Evolutionary conservation across 2,329 filamentous ascomycete genomes (phyloP), one percentile per base, ranked within the genome.

Genomic region (Laburnicola sp.): DNA sequence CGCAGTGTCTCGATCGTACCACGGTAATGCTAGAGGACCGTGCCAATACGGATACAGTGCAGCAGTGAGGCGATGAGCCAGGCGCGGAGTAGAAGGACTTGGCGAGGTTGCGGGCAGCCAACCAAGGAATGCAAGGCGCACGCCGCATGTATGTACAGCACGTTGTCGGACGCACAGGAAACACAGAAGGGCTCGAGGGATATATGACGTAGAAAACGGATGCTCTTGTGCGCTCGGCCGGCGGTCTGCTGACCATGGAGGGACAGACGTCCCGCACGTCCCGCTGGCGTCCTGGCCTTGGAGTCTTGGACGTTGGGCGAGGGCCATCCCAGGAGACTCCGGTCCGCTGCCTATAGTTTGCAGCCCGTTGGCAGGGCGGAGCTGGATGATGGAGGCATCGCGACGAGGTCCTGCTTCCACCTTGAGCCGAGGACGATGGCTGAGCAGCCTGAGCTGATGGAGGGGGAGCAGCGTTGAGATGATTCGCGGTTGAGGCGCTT

Each of bases 171-270:
- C 21, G 44, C 25, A 41, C 43, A 46, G 16, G 51, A 21, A 35
- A 37, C 37, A 45, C 48, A 49, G 28, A 47, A 27, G 42, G 39
- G 32, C 41, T 51, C 49, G 48, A 41, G 52, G 46, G 51, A 53
- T 43, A 48, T 45, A 60, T 60, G 60, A 58, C 55, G 59, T 62
- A 45, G 57, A 44, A 23, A 49, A 54, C 45, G 45, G 45, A 39
- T 25, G 48, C 25, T 42, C 16, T 23, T 23, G 39, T 34, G 16
- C 34, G 28, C 44, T 37, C 39, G 48, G 6, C 27, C 39, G 43
- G 46, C 43, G 47, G 38, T 42, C 40, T 45, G 50, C 35, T 52
- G 38, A 45, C 39, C 40, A 50, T 50, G 51, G 30, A 47, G 45
- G 3, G 46, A 57, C 50, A 43, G 53, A 52, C 56, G 31, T 16